Conservation (phyloP, 768 basidiomycete genomes). For the Paxillus rubicundulus region DNA sequence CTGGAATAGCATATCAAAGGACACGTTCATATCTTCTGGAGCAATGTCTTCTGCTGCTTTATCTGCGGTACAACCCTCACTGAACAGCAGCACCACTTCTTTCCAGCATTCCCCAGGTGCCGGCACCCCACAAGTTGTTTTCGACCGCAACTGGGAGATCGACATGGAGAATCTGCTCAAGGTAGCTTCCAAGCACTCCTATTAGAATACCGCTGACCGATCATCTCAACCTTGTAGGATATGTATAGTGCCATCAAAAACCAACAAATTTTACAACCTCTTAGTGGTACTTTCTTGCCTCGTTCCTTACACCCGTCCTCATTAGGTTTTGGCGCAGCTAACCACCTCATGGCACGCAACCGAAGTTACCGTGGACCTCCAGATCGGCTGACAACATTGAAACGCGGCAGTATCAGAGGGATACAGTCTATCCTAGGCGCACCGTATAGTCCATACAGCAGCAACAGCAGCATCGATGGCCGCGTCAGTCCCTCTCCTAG, state of each 20-base stretch:
- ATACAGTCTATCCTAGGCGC: conserved; percentile 73
- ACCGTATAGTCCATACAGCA: conserved; percentile 81
- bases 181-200: conserved; percentile 39
- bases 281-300: conserved; percentile 41
- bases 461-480: conserved; percentile 80
- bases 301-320: conserved; percentile 53
- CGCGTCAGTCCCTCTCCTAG: conserved; percentile 94
- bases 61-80: conserved; percentile 36
- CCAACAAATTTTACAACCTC: conserved; percentile 86
- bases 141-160: conserved; percentile 73
- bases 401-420: conserved; percentile 90
- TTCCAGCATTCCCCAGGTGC: conserved; percentile 50
- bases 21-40: conserved; percentile 46
- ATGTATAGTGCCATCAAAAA: conserved; percentile 92
- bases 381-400: conserved; percentile 73
- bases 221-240: conserved; percentile 50
- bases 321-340: conserved; percentile 48
- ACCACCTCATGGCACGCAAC: conserved; percentile 52
- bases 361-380: conserved; percentile 69
- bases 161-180: conserved; percentile 88
- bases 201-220: background rate
- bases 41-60: conserved; percentile 32
- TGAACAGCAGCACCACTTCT: conserved; percentile 64
- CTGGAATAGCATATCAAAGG: conserved; percentile 76
- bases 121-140: conserved; percentile 39